Evolutionary conservation across 2,329 filamentous ascomycete species (phyloP), one percentile per base, ranked within the genome.

Genomic region (Fusarium aywerte): DNA sequence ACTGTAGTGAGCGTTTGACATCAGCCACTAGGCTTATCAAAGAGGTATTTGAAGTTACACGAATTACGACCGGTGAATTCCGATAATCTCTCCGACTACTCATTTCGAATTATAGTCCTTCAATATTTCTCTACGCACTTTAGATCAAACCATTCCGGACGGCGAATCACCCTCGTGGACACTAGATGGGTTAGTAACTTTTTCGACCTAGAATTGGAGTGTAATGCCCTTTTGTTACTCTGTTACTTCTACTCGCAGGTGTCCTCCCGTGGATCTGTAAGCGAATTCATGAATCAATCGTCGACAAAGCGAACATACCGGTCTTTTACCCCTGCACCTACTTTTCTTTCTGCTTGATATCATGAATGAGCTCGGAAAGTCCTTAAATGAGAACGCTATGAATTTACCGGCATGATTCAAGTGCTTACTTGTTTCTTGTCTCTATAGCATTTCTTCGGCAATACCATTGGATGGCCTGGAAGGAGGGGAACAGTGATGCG

Each of bases 11-110:
- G 25, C 58, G 13, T 57, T 43, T 27, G 43, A 18, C 43, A 44
- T 39, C 38, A 50, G 44, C 51, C 58, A 15, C 58, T 63, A 63
- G 58, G 50, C 58, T 33, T 32, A 42, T 58, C 9, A n/a, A 63
- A 39, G 36, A 23, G 50, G 11, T n/a, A 12, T 29, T 59, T 48
- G 47, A 40, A 53, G 57, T 62, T 42, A 36, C 25, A 16, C 47
- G 12, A 7, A 11, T 23, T 29, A 7, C 16, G 20, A 27, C 18
- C 27, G 5, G 21, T 12, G 10, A n/a, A 33, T 16, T 10, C 7
- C 11, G 4, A 9, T 43, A 13, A n/a, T 43, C 7, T 5, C 6
- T 27, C 6, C 15, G 18, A 39, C 36, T 39, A 20, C 20, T 21
- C 10, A 27, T 27, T 27, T 13, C 9, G 18, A 45, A 21, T n/a